A percentile compares a stretch with the other conserved stretches of the same genome.
These are phyloP conservation scores for Emergomyces orientalis DNA, from an alignment of 2,329 filamentous ascomycete genomes.

Conservation along the genomic window DNA sequence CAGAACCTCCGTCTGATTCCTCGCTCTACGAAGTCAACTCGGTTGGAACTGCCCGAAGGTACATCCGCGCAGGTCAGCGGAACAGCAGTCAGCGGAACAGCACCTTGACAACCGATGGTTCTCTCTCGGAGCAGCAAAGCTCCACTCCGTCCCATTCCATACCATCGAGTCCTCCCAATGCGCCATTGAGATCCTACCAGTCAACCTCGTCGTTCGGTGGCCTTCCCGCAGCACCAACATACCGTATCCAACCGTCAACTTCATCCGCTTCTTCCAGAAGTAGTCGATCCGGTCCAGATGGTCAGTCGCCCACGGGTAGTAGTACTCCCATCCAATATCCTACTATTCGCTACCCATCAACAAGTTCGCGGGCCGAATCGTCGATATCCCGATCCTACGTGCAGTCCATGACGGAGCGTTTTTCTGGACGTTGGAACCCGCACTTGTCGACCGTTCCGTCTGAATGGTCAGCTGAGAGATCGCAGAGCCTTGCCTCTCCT, in stretches of 20 bases:
- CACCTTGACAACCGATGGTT: constrained; percentile 19
- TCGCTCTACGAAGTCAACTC: constrained; percentile 33
- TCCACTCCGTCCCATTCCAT: constrained; percentile 29
- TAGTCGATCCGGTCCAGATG: constrained; percentile 24
- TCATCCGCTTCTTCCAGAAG: constrained; percentile 22
- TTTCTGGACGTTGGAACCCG: constrained; percentile 32
- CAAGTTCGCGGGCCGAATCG: constrained; percentile 35
- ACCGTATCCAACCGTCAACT: constrained; percentile 20
- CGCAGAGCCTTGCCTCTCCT: constrained; percentile 21
- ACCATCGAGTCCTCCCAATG: constrained; percentile 32
- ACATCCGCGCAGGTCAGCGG: constrained; percentile 28
- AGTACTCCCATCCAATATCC: constrained; percentile 32
- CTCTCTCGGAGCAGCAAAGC: constrained; percentile 24
- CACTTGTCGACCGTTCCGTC: constrained; percentile 40
- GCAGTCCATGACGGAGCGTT: constrained; percentile 27
- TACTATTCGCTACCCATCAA: constrained; percentile 29
- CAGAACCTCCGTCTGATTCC: constrained; percentile 30
- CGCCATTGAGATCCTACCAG: constrained; percentile 26
- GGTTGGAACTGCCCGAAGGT: constrained; percentile 33
- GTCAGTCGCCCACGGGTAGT: constrained; percentile 30
- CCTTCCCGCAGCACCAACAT: constrained; percentile 26
- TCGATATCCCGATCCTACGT: constrained; percentile 22
- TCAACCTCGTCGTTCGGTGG: constrained; percentile 26
- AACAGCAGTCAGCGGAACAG: constrained; percentile 29
- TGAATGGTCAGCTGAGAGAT: constrained; percentile 31